Evolutionary conservation across 129 eudicot species (phyloP).

Genomic region (Tanacetum coccineum): DNA sequence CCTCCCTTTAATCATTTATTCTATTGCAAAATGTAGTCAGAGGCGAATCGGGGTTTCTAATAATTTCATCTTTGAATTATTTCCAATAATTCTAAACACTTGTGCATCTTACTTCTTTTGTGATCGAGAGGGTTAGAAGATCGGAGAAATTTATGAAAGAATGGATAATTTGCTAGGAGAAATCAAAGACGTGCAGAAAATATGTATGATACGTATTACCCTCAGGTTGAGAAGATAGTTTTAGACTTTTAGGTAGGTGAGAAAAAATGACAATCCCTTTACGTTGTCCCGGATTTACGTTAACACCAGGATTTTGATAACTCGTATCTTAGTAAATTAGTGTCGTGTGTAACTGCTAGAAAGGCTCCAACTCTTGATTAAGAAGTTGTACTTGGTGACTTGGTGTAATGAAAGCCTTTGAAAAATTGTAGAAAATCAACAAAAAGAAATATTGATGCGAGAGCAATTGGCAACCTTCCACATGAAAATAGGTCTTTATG

Average conservation of each 20-base stretch:
- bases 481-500: too few species aligned
- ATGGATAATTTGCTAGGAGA: slow-evolving; percentile 19
- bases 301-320: too few species aligned
- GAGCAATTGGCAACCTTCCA: too few species aligned
- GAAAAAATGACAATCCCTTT: slow-evolving; percentile 2
- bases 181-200: slow-evolving; percentile 1
- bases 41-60: too few species aligned
- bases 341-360: background rate
- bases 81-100: background rate
- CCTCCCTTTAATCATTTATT: too few species aligned
- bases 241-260: background rate
- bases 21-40: too few species aligned
- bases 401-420: too few species aligned
- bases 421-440: too few species aligned
- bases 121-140: background rate
- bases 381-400: too few species aligned
- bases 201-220: background rate
- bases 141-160: slow-evolving; percentile 10
- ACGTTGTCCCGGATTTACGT: too few species aligned
- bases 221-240: background rate
- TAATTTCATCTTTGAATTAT: background rate
- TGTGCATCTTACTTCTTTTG: slow-evolving; percentile 8
- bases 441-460: too few species aligned
- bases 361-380: background rate
- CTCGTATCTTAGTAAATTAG: too few species aligned